These are phyloP conservation scores for Aspergillus fumigatus DNA, from an alignment of 2,329 filamentous ascomycete genomes.

Conservation along the genomic window DNA sequence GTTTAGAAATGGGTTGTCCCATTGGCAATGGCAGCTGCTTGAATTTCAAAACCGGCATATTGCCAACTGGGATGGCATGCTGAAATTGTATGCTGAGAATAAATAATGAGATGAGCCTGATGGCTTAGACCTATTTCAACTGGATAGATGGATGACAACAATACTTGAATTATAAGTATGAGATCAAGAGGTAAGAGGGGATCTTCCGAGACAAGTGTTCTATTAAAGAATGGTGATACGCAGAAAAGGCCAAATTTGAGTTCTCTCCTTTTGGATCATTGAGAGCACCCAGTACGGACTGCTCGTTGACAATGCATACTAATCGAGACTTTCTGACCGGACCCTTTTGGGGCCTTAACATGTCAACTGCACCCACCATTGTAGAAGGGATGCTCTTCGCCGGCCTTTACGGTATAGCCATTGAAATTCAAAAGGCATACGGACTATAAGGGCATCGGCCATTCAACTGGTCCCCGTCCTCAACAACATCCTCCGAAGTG, in stretches of 20 bases:
- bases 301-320: no score
- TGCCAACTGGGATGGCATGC: neutral
- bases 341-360: no score
- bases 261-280: neutral
- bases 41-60: neutral
- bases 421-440: no score
- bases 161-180: neutral
- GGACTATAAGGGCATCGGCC: no score
- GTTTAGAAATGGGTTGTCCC: neutral
- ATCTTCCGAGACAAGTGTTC: neutral
- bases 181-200: neutral
- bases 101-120: neutral
- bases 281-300: neutral
- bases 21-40: neutral
- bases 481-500: neutral
- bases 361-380: no score
- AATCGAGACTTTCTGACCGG: no score
- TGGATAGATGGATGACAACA: neutral
- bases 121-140: neutral
- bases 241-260: neutral
- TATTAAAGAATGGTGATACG: neutral
- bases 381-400: no score
- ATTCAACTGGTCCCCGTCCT: neutral
- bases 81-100: neutral
- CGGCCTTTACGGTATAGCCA: no score